Percentiles rank a stretch among this genome's conserved stretches.
Conservation (phyloP, 371 early-diverging fungal species). For the Mucor lusitanicus region DNA sequence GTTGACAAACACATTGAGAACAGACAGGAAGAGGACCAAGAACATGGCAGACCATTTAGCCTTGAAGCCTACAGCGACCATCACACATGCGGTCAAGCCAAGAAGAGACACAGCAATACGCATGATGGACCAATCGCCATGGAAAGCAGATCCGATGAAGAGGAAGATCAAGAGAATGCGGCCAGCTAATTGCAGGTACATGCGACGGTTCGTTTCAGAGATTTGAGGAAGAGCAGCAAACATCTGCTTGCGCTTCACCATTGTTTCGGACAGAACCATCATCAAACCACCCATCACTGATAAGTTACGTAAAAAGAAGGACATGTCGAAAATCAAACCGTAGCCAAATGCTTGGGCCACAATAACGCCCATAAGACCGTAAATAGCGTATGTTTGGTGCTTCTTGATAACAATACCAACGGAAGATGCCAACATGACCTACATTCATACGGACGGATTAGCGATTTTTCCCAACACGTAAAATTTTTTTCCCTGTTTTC, state of each 20-base stretch:
- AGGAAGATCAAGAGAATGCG: conserved; percentile 90
- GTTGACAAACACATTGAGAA: conserved; percentile 90
- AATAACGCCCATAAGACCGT: conserved; percentile 78
- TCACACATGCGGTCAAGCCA: conserved; percentile 84
- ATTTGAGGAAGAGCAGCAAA: conserved; percentile 90
- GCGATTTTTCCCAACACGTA: conserved; percentile 1
- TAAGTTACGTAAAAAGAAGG: conserved; percentile 90
- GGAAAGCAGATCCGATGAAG: conserved; percentile 87
- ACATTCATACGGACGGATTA: not conserved
- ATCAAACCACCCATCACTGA: conserved; percentile 94
- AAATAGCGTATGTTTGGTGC: conserved; percentile 81
- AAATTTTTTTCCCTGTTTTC: not conserved
- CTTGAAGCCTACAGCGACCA: conserved; percentile 97
- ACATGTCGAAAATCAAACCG: conserved; percentile 87
- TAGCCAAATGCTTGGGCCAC: conserved; percentile 90
- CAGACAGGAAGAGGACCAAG: conserved; percentile 82
- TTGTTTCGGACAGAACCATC: conserved; percentile 85
- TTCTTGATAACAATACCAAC: conserved; percentile 74
- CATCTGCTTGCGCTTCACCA: conserved; percentile 66
- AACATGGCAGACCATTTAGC: conserved; percentile 95
- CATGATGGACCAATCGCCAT: conserved; percentile 77
- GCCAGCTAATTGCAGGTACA: conserved; percentile 89
- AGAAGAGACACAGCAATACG: conserved; percentile 74
- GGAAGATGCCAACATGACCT: conserved; percentile 82
- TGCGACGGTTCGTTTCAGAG: conserved; percentile 78